A percentile compares a stretch with the other conserved stretches of the same genome.
Evolutionary conservation across 129 eudicot species (phyloP).

Genomic region (Silybum marianum): DNA sequence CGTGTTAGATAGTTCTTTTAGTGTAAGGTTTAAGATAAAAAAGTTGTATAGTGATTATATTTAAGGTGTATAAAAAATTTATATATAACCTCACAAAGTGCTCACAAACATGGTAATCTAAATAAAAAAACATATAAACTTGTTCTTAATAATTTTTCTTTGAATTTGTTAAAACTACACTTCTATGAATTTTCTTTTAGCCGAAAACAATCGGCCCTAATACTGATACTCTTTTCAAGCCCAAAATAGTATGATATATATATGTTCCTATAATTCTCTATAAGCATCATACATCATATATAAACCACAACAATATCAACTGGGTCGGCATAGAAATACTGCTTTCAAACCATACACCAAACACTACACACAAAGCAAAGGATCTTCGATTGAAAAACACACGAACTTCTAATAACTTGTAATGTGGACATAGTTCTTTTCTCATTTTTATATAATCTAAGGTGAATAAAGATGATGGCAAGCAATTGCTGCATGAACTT

Average conservation of each 20-base stretch:
- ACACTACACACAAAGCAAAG: too few species aligned
- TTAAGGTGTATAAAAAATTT: neutral
- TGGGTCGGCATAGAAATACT: too few species aligned
- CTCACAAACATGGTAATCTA: neutral
- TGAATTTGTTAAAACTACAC: too few species aligned
- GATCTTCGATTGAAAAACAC: neutral
- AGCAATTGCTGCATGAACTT: neutral
- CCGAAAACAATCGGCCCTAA: neutral
- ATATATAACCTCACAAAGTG: neutral
- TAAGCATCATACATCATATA: too few species aligned
- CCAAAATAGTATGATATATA: neutral
- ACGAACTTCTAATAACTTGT: too few species aligned
- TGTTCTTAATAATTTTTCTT: neutral
- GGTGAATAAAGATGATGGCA: neutral
- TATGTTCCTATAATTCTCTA: neutral
- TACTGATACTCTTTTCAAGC: neutral
- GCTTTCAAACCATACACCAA: too few species aligned
- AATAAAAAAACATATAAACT: neutral
- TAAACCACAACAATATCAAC: too few species aligned
- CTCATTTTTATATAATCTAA: neutral
- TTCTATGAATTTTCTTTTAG: neutral
- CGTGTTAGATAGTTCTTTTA: neutral
- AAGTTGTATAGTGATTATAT: neutral
- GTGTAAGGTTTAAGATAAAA: neutral
- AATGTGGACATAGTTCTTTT: neutral